Evolutionary conservation across 2,329 filamentous ascomycete species (phyloP).

Genomic region (Colletotrichum sp.): DNA sequence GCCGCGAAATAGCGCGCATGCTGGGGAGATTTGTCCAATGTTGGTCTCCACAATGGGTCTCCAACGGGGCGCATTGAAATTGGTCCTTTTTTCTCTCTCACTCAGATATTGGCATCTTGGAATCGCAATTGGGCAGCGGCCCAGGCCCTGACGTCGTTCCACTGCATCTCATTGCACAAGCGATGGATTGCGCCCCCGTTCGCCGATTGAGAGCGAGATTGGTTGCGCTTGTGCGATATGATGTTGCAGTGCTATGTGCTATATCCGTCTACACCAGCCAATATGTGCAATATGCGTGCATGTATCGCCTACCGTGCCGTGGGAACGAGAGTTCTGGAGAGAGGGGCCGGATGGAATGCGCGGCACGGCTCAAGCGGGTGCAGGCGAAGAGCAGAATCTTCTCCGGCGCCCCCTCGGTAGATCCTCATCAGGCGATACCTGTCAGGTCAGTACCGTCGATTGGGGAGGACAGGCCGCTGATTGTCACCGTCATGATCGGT

Average conservation of each 20-base stretch:
- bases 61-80: slow-evolving; percentile 10
- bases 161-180: neutral
- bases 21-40: slow-evolving; percentile 14
- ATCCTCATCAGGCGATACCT: slow-evolving; percentile 4
- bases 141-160: neutral
- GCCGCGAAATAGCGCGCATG: slow-evolving; percentile 3
- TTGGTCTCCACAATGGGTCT: slow-evolving; percentile 3
- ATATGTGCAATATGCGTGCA: neutral
- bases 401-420: neutral
- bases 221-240: neutral
- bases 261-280: neutral
- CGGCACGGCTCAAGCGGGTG: slow-evolving; percentile 8
- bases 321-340: neutral
- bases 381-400: neutral
- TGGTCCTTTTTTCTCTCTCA: neutral
- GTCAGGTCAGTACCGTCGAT: neutral
- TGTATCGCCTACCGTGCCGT: neutral
- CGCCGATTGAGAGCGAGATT: neutral
- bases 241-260: neutral
- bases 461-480: neutral
- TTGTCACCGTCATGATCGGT: neutral
- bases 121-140: neutral
- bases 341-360: neutral
- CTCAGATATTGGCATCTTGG: neutral
- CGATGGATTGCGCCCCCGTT: neutral